A percentile compares a stretch with the other conserved stretches of the same genome.
Evolutionary conservation across 768 basidiomycete genomes (phyloP).

Genomic region (Suillus lakei): DNA sequence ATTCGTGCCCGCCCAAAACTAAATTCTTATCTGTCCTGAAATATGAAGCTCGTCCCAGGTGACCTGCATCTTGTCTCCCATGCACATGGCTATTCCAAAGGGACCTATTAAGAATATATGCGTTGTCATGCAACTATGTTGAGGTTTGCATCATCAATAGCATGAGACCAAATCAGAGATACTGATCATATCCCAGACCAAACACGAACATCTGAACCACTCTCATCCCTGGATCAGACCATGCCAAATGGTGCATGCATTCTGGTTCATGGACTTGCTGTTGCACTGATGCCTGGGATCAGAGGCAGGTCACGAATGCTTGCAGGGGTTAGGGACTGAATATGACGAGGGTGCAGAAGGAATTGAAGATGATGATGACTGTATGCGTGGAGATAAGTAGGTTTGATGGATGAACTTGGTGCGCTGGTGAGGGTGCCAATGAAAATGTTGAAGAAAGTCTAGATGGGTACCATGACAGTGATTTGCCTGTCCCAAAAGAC

Average conservation of each 20-base stretch:
- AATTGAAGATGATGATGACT: slow-evolving; percentile 59
- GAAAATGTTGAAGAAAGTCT: slow-evolving; percentile 17
- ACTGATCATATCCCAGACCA: too few relatives aligned
- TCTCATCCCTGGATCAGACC: slow-evolving; percentile 35
- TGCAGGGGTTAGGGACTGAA: slow-evolving; percentile 86
- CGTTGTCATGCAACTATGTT: too few relatives aligned
- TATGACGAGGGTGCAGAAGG: slow-evolving; percentile 88
- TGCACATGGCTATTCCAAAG: too few relatives aligned
- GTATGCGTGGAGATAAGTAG: slow-evolving; percentile 38
- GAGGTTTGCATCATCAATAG: too few relatives aligned
- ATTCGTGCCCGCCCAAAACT: too few relatives aligned
- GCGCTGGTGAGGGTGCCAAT: slow-evolving; percentile 13
- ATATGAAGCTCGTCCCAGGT: too few relatives aligned
- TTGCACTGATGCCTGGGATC: slow-evolving; percentile 86
- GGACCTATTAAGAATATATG: too few relatives aligned
- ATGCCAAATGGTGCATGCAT: slow-evolving; percentile 44
- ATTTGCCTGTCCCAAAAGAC: slow-evolving; percentile 25
- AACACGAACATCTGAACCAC: slow-evolving; percentile 22
- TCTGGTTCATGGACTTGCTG: slow-evolving; percentile 88
- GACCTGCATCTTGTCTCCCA: too few relatives aligned
- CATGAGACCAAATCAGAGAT: too few relatives aligned
- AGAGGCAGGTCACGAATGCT: slow-evolving; percentile 69
- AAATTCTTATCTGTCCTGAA: too few relatives aligned
- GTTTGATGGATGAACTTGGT: slow-evolving; percentile 36
- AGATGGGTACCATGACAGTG: slow-evolving; percentile 34